These are phyloP conservation scores for Ostreobium quekettii DNA, from an alignment of 139 green algal genomes.

Conservation along the genomic window DNA sequence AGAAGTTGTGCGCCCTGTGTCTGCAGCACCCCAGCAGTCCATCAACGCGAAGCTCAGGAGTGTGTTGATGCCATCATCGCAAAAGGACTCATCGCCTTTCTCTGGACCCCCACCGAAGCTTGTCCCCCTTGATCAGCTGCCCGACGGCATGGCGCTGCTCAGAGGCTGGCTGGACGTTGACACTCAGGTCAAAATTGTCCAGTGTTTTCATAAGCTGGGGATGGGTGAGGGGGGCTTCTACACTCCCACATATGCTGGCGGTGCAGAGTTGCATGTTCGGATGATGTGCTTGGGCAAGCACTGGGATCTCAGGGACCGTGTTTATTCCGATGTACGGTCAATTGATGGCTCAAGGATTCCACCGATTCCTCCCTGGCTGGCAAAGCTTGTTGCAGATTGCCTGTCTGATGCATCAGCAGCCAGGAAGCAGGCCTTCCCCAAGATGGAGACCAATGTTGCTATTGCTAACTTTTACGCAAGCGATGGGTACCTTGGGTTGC, in stretches of 20 bases:
- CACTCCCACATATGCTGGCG: slow-evolving; percentile 32
- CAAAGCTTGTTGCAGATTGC: slow-evolving; percentile 15
- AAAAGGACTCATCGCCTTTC: too few species aligned
- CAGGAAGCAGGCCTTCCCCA: slow-evolving; percentile 5
- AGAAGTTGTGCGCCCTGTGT: too few species aligned
- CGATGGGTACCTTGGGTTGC: slow-evolving; percentile 43
- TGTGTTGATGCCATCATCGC: too few species aligned
- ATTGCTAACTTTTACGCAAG: slow-evolving; percentile 54
- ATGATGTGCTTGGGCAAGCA: slow-evolving; percentile 59
- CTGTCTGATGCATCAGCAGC: slow-evolving; percentile 11
- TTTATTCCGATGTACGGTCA: slow-evolving; percentile 25
- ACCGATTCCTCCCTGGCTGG: slow-evolving; percentile 29
- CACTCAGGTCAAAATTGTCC: slow-evolving; percentile 37
- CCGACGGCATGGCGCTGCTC: slow-evolving; percentile 41
- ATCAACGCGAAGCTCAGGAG: too few species aligned
- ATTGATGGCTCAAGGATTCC: slow-evolving; percentile 40
- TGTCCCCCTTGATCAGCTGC: slow-evolving; percentile 21
- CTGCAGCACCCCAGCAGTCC: too few species aligned
- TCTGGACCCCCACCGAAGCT: too few species aligned
- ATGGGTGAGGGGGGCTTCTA: slow-evolving; percentile 53
- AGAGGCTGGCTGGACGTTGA: slow-evolving; percentile 36
- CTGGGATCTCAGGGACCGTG: slow-evolving; percentile 33
- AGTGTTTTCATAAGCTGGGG: slow-evolving; percentile 30
- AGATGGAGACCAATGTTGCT: slow-evolving; percentile 35
- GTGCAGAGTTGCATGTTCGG: slow-evolving; percentile 31